Evolutionary conservation across 2,329 filamentous ascomycete species (phyloP), one percentile per base, ranked within the genome.

Genomic region (Lachnellula subtilissima): DNA sequence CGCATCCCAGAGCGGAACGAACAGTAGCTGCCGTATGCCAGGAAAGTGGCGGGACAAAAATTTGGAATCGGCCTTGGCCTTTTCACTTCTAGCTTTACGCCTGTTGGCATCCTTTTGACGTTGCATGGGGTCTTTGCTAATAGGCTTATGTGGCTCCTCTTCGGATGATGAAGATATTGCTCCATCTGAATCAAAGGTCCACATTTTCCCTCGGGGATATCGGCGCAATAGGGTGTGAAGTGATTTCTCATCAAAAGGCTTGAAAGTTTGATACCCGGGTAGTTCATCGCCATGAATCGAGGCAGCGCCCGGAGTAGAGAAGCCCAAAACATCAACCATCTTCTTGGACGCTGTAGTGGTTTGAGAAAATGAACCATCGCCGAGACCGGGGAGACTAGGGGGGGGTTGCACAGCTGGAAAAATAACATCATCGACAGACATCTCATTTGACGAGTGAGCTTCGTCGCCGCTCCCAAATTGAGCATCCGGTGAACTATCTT

Each of bases 1-100:
- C 0, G 72, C 62, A 57, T 80, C 76, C 77, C 78, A 81, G 0
- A 81, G 62, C 0, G 79, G 79, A 0, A 81, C 66, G 36, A 81
- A 73, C 0, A 74, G 71, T 0, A 82, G 66, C 19, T 77, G 78
- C 0, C 76, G 70, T 1, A 76, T 76, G 0, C 71, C 72, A 0
- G 77, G 73, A 15, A 81, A 79, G 1, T 74, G 66, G 4, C 64
- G 55, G 0, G 66, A 58, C 0, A 79, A 60, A 12, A 69, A 59
- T n/a, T 55, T 64, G 2, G 59, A 67, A 49, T 74, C 72, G 4
- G 60, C 48, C 49, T 61, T 64, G 3, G 54, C 47, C 45, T 63
- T 60, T 2, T 42, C 48, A n/a, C 23, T 57, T 37, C 57, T 56
- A 1, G 55, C 56, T 23, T 57, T 62, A 5, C 61, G 59, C 14